Evolutionary conservation across 2,329 filamentous ascomycete species (phyloP), one percentile per base, ranked within the genome.

Genomic region (Verticillium albo-atrum): DNA sequence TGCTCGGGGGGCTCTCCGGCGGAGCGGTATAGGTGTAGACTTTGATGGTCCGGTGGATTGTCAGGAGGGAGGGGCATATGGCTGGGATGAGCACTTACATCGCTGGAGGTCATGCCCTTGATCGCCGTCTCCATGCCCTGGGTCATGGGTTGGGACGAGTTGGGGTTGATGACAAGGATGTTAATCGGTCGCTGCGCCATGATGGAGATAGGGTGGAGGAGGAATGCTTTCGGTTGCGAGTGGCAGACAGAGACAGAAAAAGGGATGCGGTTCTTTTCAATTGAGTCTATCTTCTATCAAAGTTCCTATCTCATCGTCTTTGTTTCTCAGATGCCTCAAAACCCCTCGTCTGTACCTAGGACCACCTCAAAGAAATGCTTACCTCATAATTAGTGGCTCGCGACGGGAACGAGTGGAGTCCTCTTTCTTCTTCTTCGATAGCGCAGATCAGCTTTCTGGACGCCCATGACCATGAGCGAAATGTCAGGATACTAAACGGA

Each of bases 81-180:
- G 20, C n/a, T 20, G 20, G 17, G 17, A 12, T n/a, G 42, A 10
- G 20, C 12, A 61, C 70, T 62, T 68, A 79, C 78, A 61, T 72
- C 63, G 37, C 73, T 68, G 3, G 80, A 65, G 30, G 74, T 64
- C 64, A 82, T 68, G 57, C 71, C 68, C 51, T 75, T 72, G 60
- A 87, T 77, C 55, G 80, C 76, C 54, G 73, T 68, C 58, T 80
- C 79, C 66, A 93, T 79, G 27, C 82, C 84, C 6, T 84, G 77
- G 12, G 90, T 94, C 90, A 94, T 94, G 58, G 80, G 77, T 59
- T 75, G 67, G 1, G 88, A 91, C 2, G 89, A 92, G 75, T 95
- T 95, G 34, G 91, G 90, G 68, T 95, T 94, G 67, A 94, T 81
- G 62, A 94, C 78, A 47, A 94, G 80, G 63, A 93, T 85, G 62